Evolutionary conservation across 306 rosid species (phyloP), one percentile per base, ranked within the genome.

Genomic region (Inga leiocalycina): DNA sequence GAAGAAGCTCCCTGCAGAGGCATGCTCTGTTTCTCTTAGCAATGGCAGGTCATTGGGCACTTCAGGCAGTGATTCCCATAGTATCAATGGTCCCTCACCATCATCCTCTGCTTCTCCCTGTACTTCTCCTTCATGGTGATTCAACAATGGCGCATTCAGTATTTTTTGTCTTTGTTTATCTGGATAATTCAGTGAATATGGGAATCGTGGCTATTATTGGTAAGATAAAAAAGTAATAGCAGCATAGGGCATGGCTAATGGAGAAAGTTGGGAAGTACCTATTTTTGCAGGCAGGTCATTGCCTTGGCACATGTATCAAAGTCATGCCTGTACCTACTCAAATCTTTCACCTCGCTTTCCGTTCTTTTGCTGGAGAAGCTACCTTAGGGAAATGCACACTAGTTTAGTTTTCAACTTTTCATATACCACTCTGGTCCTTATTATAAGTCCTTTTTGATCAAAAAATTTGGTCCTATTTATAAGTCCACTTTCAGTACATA

Each of bases 71-170:
- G 98, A 95, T 34, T 93, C 97, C 27, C 89, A 84, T 27, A 92
- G 89, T 39, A 75, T 88, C 86, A 85, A 90, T 77, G 91, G 86
- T 13, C 71, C 34, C 43, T 89, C 96, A 41, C 91, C 98, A 1
- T 92, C 98, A 10, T 92, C 98, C n/a, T 93, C 97, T 4, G 91
- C 81, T 46, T 88, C 99, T 79, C 94, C 91, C 52, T 88, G 84
- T 76, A 92, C 97, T 84, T 96, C 98, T 81, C 98, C 95, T 89
- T 92, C 97, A 32, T 96, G 99, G 97, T 93, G 93, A 85, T 81
- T 57, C 76, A 45, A 73, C 80, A 44, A 67, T 75, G 80, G 66
- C 76, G 69, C 54, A 22, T 67, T 66, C 85, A 64, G 80, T 74
- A 32, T 10, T 30, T 30, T 27, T 34, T 35, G 46, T 17, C 27